A percentile compares a stretch with the other conserved stretches of the same genome.
These are phyloP conservation scores for Penicillium fuscoglaucum DNA, from an alignment of 2,329 filamentous ascomycete species.

Conservation along the genomic window DNA sequence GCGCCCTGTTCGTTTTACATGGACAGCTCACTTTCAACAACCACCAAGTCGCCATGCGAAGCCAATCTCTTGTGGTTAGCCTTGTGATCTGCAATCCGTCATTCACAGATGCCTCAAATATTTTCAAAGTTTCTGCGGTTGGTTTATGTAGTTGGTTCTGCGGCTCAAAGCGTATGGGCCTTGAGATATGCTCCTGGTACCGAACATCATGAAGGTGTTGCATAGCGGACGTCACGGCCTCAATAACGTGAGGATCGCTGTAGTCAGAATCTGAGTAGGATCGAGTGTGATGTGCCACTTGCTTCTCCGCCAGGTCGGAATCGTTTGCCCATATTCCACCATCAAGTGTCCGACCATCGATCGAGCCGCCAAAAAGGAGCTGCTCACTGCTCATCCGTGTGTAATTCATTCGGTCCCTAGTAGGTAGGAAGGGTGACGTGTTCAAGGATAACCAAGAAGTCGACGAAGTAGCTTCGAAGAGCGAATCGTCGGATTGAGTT, in stretches of 20 bases:
- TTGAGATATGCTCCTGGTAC: constrained; percentile 26
- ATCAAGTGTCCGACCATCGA: constrained; percentile 12
- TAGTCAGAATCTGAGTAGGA: neutral
- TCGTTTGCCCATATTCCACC: constrained; percentile 7
- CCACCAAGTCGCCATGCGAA: constrained; percentile 37
- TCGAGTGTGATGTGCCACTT: constrained; percentile 3
- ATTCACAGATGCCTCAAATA: constrained; percentile 23
- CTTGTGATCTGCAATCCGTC: constrained; percentile 26
- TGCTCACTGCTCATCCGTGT: constrained; percentile 2
- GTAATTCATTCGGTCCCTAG: neutral
- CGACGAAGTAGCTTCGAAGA: constrained; percentile 5
- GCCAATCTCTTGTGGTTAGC: constrained; percentile 31
- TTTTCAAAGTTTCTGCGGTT: constrained; percentile 19
- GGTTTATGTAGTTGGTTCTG: constrained; percentile 29
- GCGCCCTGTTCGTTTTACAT: neutral
- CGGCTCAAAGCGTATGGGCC: constrained; percentile 30
- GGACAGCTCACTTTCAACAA: constrained; percentile 17
- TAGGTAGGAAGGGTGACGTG: constrained; percentile 1
- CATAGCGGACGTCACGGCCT: constrained; percentile 28
- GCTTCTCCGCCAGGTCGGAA: constrained; percentile 8
- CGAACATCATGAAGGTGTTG: constrained; percentile 27
- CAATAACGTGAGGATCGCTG: constrained; percentile 16
- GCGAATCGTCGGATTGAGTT: constrained; percentile 22
- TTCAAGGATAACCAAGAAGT: constrained; percentile 13
- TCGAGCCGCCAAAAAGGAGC: constrained; percentile 3